These are phyloP conservation scores for Gastroboletus turbinatus DNA, from an alignment of 1,284 basidiomycete genomes.

Conservation along the genomic window DNA sequence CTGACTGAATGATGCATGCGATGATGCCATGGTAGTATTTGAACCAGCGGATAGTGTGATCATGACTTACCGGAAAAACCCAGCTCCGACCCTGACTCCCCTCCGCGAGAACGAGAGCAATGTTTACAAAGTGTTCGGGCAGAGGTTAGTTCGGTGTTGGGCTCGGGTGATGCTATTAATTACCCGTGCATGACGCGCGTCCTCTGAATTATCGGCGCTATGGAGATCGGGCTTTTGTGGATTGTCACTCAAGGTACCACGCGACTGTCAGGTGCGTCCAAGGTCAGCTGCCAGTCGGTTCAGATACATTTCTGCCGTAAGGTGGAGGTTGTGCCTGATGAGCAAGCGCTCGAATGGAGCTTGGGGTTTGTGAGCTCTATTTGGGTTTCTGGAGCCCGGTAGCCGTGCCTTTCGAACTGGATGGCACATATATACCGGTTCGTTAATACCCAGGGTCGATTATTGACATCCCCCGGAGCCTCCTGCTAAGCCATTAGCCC, in stretches of 20 bases:
- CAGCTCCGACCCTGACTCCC: not conserved
- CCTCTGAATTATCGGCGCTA: not conserved
- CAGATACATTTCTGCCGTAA: constrained; percentile 16
- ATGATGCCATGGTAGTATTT: not conserved
- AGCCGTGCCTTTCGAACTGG: constrained; percentile 7
- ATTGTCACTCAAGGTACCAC: not conserved
- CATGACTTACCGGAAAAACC: not conserved
- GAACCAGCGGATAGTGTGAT: not conserved
- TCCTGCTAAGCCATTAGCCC: not conserved
- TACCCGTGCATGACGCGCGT: not conserved
- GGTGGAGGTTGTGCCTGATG: constrained; percentile 15
- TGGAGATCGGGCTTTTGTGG: not conserved
- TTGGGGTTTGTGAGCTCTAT: constrained; percentile 6
- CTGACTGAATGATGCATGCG: too few species aligned
- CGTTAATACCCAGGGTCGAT: not conserved
- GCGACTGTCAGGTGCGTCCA: not conserved
- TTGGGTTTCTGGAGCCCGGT: constrained; percentile 7
- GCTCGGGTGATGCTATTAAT: not conserved
- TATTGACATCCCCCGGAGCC: not conserved
- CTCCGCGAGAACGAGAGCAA: not conserved
- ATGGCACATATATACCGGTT: constrained; percentile 13
- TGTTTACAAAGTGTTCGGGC: not conserved
- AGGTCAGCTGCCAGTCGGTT: constrained; percentile 11
- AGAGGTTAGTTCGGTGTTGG: not conserved
- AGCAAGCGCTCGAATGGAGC: constrained; percentile 1